These are phyloP conservation scores for Penicillium sp. DNA, from an alignment of 2,329 filamentous ascomycete species.

Conservation along the genomic window DNA sequence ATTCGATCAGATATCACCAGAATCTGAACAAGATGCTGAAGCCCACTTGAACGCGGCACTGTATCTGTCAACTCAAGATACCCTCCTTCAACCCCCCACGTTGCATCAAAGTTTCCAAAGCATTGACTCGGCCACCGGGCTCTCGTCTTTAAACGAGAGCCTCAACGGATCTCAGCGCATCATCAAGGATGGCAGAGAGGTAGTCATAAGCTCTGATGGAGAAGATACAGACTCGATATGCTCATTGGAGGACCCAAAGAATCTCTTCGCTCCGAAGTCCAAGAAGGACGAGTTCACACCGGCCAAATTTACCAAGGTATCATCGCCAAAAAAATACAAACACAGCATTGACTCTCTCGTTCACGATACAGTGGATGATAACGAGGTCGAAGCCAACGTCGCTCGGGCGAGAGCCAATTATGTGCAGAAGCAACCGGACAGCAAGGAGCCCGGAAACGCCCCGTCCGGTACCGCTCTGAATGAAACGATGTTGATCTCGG, in stretches of 20 bases:
- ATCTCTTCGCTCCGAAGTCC: conserved; percentile 34
- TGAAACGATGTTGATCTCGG: conserved; percentile 44
- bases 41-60: conserved; percentile 21
- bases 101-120: conserved; percentile 23
- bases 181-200: conserved; percentile 55
- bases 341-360: conserved; percentile 65
- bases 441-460: not conserved
- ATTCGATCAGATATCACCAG: conserved; percentile 23
- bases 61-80: conserved; percentile 10
- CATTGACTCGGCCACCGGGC: conserved; percentile 10
- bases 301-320: not conserved
- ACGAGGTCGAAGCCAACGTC: conserved; percentile 57
- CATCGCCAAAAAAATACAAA: conserved; percentile 49
- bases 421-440: conserved; percentile 9
- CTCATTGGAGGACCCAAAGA: conserved; percentile 53
- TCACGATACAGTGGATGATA: conserved; percentile 59
- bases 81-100: not conserved
- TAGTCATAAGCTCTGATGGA: conserved; percentile 68
- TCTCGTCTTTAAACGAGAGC: conserved; percentile 24
- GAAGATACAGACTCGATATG: conserved; percentile 62
- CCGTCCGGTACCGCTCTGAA: conserved; percentile 24
- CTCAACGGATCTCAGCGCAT: conserved; percentile 50
- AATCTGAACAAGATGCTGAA: conserved; percentile 7
- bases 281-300: conserved; percentile 1
- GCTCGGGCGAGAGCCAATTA: conserved; percentile 39